Evolutionary conservation across 2,329 filamentous ascomycete genomes (phyloP).

Genomic region (Penicillium sp.): DNA sequence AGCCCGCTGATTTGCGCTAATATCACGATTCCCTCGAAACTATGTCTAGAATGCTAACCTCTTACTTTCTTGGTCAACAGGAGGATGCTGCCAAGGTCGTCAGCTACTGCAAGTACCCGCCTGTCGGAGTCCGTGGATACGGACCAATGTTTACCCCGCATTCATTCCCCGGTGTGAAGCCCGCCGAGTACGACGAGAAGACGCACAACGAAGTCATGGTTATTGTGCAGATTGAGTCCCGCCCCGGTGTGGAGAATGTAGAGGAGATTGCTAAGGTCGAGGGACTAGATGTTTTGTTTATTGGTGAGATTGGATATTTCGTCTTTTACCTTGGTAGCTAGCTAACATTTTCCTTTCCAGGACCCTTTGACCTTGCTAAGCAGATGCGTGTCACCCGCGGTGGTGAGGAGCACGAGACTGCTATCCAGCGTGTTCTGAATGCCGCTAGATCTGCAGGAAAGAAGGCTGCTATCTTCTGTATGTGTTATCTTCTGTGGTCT

Average conservation of each 20-base stretch:
- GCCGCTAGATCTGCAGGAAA: constrained; percentile 39
- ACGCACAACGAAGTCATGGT: constrained; percentile 34
- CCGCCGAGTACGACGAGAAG: constrained; percentile 33
- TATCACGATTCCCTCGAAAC: neutral
- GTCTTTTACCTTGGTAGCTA: neutral
- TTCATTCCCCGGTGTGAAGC: constrained; percentile 26
- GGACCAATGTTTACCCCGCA: constrained; percentile 38
- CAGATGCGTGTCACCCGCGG: constrained; percentile 37
- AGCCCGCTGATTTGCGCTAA: rapidly evolving
- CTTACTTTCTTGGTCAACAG: constrained; percentile 8
- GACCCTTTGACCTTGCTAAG: constrained; percentile 39
- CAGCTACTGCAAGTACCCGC: constrained; percentile 32
- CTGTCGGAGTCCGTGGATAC: constrained; percentile 32
- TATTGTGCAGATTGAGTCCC: constrained; percentile 44
- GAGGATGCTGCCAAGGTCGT: constrained; percentile 31
- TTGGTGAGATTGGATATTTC: constrained; percentile 25
- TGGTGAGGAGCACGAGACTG: constrained; percentile 40
- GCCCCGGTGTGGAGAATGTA: constrained; percentile 41
- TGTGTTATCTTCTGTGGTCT: neutral
- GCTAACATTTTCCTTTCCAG: constrained; percentile 5
- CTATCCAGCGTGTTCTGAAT: constrained; percentile 36
- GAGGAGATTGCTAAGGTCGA: constrained; percentile 44
- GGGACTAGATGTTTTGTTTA: constrained; percentile 42
- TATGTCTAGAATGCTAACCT: neutral
- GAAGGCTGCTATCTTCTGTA: constrained; percentile 44